phyloP scores from a whole-genome alignment of 2,329 filamentous ascomycete genomes.

The Fusarium gaditjirri region DNA sequence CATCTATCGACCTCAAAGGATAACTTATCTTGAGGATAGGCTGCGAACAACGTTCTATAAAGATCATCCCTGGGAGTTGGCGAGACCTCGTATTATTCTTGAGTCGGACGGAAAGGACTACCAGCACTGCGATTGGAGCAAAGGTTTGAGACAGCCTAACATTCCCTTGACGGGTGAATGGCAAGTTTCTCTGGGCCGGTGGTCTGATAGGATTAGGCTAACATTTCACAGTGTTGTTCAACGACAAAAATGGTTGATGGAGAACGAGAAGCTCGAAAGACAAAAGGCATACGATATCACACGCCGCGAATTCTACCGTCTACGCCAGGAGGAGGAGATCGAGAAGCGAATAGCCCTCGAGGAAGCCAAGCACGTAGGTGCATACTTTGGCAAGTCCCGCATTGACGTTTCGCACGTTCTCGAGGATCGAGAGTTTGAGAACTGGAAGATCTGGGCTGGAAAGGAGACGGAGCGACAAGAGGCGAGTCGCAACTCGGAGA shows the following conservation, averaged over 20 bases:
- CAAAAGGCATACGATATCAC: slow-evolving; percentile 84
- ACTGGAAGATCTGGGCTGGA: slow-evolving; percentile 84
- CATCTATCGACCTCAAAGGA: slow-evolving; percentile 81
- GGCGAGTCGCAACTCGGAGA: slow-evolving; percentile 53
- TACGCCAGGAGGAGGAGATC: slow-evolving; percentile 85
- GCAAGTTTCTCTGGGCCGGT: slow-evolving; percentile 8
- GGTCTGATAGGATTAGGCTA: slow-evolving; percentile 13
- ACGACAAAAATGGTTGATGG: slow-evolving; percentile 87
- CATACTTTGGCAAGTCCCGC: slow-evolving; percentile 84
- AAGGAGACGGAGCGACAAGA: slow-evolving; percentile 57
- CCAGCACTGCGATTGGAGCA: slow-evolving; percentile 82
- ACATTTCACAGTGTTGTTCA: slow-evolving; percentile 79
- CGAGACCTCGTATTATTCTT: slow-evolving; percentile 83
- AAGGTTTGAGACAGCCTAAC: slow-evolving; percentile 75
- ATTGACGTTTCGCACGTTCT: slow-evolving; percentile 83
- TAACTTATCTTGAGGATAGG: slow-evolving; percentile 85
- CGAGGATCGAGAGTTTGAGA: slow-evolving; percentile 82
- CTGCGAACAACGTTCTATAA: slow-evolving; percentile 85
- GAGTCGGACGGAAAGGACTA: slow-evolving; percentile 88
- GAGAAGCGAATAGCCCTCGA: slow-evolving; percentile 85
- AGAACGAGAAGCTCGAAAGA: slow-evolving; percentile 69
- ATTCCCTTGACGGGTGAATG: slow-evolving; percentile 78
- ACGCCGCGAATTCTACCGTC: slow-evolving; percentile 88
- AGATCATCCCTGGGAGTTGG: slow-evolving; percentile 98
- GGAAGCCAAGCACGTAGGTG: slow-evolving; percentile 86